Conservation (phyloP, 768 basidiomycete species). For the Tulasnella sp. region DNA sequence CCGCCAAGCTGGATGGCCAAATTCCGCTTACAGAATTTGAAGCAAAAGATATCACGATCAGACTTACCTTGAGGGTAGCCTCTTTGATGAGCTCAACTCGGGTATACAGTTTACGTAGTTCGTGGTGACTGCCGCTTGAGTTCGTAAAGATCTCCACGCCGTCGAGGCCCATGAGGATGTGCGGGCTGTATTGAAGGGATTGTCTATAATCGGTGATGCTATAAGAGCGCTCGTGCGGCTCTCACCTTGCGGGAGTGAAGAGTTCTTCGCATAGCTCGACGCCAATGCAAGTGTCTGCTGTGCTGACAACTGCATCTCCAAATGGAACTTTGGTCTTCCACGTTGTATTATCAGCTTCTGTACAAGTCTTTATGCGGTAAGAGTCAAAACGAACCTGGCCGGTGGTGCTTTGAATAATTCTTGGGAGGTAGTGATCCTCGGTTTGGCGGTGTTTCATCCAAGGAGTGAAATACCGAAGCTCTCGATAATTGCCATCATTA, state of each 20-base stretch:
- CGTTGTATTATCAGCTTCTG: not conserved
- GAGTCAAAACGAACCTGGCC: conserved; percentile 52
- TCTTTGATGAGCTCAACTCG: conserved; percentile 94
- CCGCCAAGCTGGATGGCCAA: conserved; percentile 66
- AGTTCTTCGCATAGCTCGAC: conserved; percentile 96
- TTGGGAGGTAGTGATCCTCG: conserved; percentile 86
- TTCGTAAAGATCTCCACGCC: conserved; percentile 99
- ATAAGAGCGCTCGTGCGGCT: not conserved
- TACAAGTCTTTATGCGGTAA: not conserved
- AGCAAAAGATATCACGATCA: not conserved
- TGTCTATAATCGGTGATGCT: too few relatives aligned
- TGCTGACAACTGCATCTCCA: conserved; percentile 90
- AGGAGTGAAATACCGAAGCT: conserved; percentile 80
- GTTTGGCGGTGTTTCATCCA: conserved; percentile 83
- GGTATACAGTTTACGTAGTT: conserved; percentile 87
- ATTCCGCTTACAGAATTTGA: not conserved
- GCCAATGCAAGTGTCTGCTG: conserved; percentile 90
- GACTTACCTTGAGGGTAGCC: conserved; percentile 77
- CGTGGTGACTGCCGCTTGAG: conserved; percentile 96
- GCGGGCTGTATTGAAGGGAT: too few relatives aligned
- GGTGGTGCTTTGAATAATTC: conserved; percentile 79
- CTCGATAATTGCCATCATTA: conserved; percentile 94
- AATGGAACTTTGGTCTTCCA: conserved; percentile 78
- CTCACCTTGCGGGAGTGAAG: conserved; percentile 91
- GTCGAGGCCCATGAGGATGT: conserved; percentile 95